Base-by-base conservation (phyloP, 2,329 filamentous ascomycete genomes). In the Fusarium azukiicola region DNA sequence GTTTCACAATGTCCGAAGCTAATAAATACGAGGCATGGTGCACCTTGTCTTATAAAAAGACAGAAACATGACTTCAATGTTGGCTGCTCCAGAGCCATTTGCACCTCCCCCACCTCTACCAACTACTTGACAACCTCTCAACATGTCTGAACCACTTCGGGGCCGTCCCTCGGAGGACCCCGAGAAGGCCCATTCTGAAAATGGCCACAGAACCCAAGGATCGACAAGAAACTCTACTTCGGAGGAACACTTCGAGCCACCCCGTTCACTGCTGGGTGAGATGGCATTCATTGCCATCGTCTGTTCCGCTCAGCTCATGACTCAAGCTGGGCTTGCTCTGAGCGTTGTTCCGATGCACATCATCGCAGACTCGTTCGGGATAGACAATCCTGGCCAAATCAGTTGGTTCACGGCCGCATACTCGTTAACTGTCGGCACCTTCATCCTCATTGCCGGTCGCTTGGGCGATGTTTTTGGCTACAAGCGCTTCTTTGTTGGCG, bases 381-480 rank as follows among this genome's bases (percentile, higher is more conserved):
- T 89, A 85, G 84, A 88, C 67, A 87, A 82, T 13, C 82, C 86
- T 32, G 71, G 67, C 32, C 52, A 89, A 27, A 83, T 92, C 36
- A 89, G 87, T 69, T 93, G 92, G 91, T 89, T 90, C 71, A 86
- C 90, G 21, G 91, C 91, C 3, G 91, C 89, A 10, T 94, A 93
- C 81, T 88, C 87, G 14, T 44, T 93, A 78, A 91, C 86, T 16
- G 85, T 87, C 16, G 91, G 92, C 4, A 90, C 91, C 4, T 93
- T 93, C 77, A 89, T 93, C 44, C 85, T 94, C 14, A 85, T 90
- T 9, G 89, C 89, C 7, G 91, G 91, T 10, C 87, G 92, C 12
- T 81, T 93, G 5, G 92, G 92, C 5, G 90, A 92, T 56, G 84
- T 90, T 3, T 91, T 90, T 75, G 92, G 92, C 8, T 88, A 92